A percentile compares a stretch with the other conserved stretches of the same genome.
Evolutionary conservation across 805 yeast genomes (phyloP).

Genomic region (Yarrowia osloensis): DNA sequence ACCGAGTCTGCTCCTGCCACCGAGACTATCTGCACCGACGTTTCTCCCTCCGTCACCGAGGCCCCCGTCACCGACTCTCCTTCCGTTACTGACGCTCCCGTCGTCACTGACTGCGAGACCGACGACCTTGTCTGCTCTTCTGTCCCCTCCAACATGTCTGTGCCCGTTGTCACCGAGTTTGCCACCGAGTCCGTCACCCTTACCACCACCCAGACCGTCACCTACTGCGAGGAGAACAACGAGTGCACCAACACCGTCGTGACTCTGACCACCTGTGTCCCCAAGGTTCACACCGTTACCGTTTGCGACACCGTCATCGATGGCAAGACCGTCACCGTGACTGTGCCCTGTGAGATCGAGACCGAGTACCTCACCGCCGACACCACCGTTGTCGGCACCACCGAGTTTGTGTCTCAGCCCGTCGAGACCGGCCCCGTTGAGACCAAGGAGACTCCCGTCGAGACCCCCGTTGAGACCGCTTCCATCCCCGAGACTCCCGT

Average conservation of each 20-base stretch:
- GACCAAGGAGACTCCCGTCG: background rate
- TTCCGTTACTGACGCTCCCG: background rate
- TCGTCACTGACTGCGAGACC: background rate
- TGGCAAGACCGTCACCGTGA: background rate
- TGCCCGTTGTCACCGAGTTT: background rate
- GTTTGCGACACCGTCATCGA: background rate
- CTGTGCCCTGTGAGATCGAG: constrained; percentile 1
- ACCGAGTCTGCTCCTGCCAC: background rate
- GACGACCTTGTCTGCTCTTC: background rate
- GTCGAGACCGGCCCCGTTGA: background rate
- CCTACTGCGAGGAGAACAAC: background rate
- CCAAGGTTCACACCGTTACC: background rate
- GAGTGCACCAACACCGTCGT: background rate
- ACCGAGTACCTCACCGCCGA: background rate
- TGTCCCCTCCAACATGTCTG: background rate
- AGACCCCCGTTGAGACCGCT: background rate
- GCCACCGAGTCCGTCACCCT: background rate
- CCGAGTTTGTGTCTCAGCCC: background rate
- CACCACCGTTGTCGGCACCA: background rate
- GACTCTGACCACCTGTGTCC: background rate
- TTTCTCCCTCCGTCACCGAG: too few relatives aligned
- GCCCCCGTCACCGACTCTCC: too few relatives aligned
- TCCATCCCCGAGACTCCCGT: background rate
- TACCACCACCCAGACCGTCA: constrained; percentile 1
- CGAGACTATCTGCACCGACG: background rate